Evolutionary conservation across 495 filamentous ascomycete genomes (phyloP).

Genomic region (Daldinia vernicosa): DNA sequence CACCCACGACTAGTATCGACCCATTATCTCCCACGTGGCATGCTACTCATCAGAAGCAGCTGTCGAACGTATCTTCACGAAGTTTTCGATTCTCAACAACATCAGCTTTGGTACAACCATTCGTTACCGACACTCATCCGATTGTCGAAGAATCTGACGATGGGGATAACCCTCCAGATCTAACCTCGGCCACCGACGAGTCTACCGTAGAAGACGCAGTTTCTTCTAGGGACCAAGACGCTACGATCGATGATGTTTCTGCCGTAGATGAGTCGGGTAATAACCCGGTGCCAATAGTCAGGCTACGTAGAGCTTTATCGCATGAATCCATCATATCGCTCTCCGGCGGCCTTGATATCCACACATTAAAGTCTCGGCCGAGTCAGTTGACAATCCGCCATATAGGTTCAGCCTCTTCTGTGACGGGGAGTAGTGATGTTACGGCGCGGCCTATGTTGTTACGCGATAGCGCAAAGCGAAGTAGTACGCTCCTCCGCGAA

Average conservation of each 20-base stretch:
- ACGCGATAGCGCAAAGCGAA: conserved; percentile 45
- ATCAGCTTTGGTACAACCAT: conserved; percentile 28
- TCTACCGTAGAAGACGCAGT: conserved; percentile 35
- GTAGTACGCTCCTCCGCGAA: conserved; percentile 53
- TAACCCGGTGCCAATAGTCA: conserved; percentile 8
- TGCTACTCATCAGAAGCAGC: conserved; percentile 59
- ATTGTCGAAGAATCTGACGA: conserved; percentile 44
- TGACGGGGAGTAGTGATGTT: conserved; percentile 53
- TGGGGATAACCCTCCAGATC: conserved; percentile 26
- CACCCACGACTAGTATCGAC: conserved; percentile 73
- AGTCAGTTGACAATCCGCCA: conserved; percentile 60
- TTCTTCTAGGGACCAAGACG: conserved; percentile 20
- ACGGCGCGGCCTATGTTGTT: conserved; percentile 54
- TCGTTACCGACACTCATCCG: conserved; percentile 30
- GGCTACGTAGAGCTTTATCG: conserved; percentile 54
- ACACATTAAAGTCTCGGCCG: conserved; percentile 61
- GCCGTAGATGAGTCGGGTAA: conserved; percentile 31
- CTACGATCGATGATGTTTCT: conserved; percentile 11
- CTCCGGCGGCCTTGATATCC: conserved; percentile 63
- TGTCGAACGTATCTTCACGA: conserved; percentile 63
- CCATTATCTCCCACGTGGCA: conserved; percentile 66
- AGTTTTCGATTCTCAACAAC: conserved; percentile 51
- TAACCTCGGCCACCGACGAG: conserved; percentile 25
- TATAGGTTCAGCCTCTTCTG: conserved; percentile 54
- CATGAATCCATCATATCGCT: conserved; percentile 66